These are phyloP conservation scores for Pleurotus ostreatus DNA, from an alignment of 768 basidiomycete species.

Conservation along the genomic window DNA sequence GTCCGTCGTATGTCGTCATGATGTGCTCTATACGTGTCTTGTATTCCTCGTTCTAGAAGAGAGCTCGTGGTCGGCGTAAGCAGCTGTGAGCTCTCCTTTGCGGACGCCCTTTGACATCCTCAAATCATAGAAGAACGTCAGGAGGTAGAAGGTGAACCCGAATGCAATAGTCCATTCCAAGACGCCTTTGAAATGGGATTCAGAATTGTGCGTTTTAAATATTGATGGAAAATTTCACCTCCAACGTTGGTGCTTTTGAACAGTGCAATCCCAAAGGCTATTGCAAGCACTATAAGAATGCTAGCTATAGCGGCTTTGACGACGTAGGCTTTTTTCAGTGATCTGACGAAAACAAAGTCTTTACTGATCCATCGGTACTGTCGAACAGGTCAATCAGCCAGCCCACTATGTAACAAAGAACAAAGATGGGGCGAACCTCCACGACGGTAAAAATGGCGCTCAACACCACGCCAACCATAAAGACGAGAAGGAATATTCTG, in stretches of 20 bases:
- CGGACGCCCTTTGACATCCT: slow-evolving; percentile 50
- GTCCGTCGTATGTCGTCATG: too few relatives aligned
- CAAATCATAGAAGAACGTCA: slow-evolving; percentile 74
- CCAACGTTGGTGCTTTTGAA: slow-evolving; percentile 43
- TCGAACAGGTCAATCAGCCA: background rate
- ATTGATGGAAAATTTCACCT: slow-evolving; percentile 28
- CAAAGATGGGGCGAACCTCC: slow-evolving; percentile 41
- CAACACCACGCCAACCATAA: slow-evolving; percentile 67
- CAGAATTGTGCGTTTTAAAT: background rate
- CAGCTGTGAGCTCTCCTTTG: slow-evolving; percentile 35
- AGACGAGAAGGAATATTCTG: slow-evolving; percentile 61
- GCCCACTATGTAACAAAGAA: background rate
- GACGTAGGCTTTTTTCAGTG: slow-evolving; percentile 51
- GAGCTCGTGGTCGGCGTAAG: background rate
- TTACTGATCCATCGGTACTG: slow-evolving; percentile 66
- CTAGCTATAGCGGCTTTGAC: slow-evolving; percentile 58
- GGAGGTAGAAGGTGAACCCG: slow-evolving; percentile 67
- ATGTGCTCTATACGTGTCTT: slow-evolving; percentile 6
- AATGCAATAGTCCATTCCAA: slow-evolving; percentile 75
- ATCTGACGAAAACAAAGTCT: slow-evolving; percentile 40
- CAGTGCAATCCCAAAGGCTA: slow-evolving; percentile 57
- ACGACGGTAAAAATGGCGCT: slow-evolving; percentile 71
- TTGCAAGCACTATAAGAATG: slow-evolving; percentile 54
- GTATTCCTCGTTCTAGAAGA: background rate
- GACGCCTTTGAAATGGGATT: slow-evolving; percentile 35